Evolutionary conservation across 805 yeast species (phyloP).

Genomic region (Pichia nanzhaoensis): DNA sequence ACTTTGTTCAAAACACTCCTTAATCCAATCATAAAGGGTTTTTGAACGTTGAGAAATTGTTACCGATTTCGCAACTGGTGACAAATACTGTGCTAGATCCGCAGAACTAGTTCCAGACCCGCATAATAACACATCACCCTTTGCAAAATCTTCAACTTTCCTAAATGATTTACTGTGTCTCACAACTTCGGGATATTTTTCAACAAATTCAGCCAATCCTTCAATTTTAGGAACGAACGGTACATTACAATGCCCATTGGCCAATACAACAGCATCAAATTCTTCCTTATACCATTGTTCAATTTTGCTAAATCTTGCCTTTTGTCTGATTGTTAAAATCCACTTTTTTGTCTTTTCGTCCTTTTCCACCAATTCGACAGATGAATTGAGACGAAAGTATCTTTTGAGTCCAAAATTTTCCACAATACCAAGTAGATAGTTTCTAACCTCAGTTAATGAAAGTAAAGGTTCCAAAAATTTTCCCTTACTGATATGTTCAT

Average conservation of each 20-base stretch:
- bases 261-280: constrained; percentile 56
- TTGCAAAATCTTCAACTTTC: constrained; percentile 35
- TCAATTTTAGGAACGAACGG: constrained; percentile 51
- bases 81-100: constrained; percentile 36
- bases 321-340: constrained; percentile 14
- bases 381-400: constrained; percentile 33
- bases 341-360: constrained; percentile 30
- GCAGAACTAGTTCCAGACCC: constrained; percentile 39
- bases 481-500: constrained; percentile 6
- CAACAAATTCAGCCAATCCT: constrained; percentile 19
- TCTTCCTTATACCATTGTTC: constrained; percentile 38
- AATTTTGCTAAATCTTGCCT: constrained; percentile 8
- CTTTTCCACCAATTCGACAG: constrained; percentile 33
- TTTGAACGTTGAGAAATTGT: constrained; percentile 18
- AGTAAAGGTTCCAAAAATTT: constrained; percentile 11
- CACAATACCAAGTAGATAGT: constrained; percentile 11
- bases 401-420: constrained; percentile 24
- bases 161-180: constrained; percentile 53
- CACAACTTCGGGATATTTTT: constrained; percentile 37
- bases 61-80: constrained; percentile 17
- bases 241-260: constrained; percentile 51
- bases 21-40: constrained; percentile 19
- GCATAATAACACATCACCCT: constrained; percentile 35
- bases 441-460: constrained; percentile 18
- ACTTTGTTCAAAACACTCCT: constrained; percentile 12